Evolutionary conservation across 2,329 filamentous ascomycete genomes (phyloP), one percentile per base, ranked within the genome.

Genomic region (Cryoendolithus antarcticus): DNA sequence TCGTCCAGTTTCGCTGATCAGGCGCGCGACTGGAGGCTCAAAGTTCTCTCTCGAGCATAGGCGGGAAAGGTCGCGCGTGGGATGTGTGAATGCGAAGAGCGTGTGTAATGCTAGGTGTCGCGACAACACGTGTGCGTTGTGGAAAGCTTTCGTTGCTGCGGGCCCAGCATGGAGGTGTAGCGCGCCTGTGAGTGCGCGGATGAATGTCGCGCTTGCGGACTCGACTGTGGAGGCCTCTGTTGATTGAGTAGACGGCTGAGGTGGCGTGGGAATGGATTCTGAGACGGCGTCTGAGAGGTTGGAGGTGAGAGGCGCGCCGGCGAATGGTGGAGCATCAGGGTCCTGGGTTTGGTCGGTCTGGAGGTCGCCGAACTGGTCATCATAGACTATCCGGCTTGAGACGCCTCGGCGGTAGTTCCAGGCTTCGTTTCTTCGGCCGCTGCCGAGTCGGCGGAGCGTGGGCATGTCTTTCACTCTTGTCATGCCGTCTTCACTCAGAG

Each of bases 31-130:
- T 1, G 91, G 91, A 6, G 76, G 61, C 51, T 93, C 84, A 62
- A 96, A 96, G 47, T 82, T 80, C 66, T 98, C 91, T 44, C 91
- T 72, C 4, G 78, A 79, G 65, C 91, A 98, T 32, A 98, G 70
- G 50, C 80, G 73, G 43, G 76, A 75, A 30, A 98, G 71, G 62
- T 98, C 91, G 48, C 82, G 77, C 21, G 85, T 85, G 1, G 91
- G 89, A 42, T 82, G 73, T 47, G 75, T 73, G 70, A 98, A 96
- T 47, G 77, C 69, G 67, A 98, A 98, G 44, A 98, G 70, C 30
- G 68, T 68, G 40, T 78, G 72, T 40, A 96, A 67, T 2, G 49
- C 47, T 6, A 62, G 47, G 32, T 57, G 53, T 11, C 59, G 53
- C 33, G 47, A 52, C 21, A 94, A 74, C 48, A 98, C 75, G 65